Base-by-base conservation (phyloP, 2,329 filamentous ascomycete genomes). In the Ophiostoma tasmaniense region DNA sequence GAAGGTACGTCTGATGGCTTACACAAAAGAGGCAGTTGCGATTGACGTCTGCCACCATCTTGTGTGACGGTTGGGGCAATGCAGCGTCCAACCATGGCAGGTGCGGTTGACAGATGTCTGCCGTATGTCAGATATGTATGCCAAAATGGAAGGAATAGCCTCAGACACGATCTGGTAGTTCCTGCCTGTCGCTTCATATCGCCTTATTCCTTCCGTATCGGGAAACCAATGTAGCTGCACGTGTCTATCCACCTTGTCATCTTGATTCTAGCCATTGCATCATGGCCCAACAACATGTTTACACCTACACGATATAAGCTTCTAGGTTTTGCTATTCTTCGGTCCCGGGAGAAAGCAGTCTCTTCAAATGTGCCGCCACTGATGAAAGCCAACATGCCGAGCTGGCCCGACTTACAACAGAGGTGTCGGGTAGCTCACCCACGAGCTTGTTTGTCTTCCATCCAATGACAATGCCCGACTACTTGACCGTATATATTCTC, bases 11-110 rank as follows among this genome's bases (percentile, higher is more conserved):
- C 30, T 68, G 61, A 6, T 8, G 13, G 30, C 30, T 33, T 68
- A 28, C 61, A 68, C 25, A 25, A 25, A 68, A 28, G 35, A 64
- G 67, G 42, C 67, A 65, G 30, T 28, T 65, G 59, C 61, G 17
- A 39, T 1, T 55, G n/a, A 1, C 28, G 25, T 30, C 33, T 10
- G 8, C 10, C 50, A 55, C 50, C 50, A 6, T 55, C 10, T 55
- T 25, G n/a, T 55, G 10, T 10, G 22, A 55, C 45, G 45, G 45
- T 14, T 45, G 42, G 17, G 42, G 20, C 42, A 45, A n/a, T 55
- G 22, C 25, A 10, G 11, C 22, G 10, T n/a, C 7, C 50, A 55
- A n/a, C n/a, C 7, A 25, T 55, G 50, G 50, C 50, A 55, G n/a
- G 50, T 25, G 50, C 8, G 22, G 25, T 10, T 11, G 50, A 13